Conservation (phyloP, 352 stramenopile genomes). For the Pythium rishiriense region DNA sequence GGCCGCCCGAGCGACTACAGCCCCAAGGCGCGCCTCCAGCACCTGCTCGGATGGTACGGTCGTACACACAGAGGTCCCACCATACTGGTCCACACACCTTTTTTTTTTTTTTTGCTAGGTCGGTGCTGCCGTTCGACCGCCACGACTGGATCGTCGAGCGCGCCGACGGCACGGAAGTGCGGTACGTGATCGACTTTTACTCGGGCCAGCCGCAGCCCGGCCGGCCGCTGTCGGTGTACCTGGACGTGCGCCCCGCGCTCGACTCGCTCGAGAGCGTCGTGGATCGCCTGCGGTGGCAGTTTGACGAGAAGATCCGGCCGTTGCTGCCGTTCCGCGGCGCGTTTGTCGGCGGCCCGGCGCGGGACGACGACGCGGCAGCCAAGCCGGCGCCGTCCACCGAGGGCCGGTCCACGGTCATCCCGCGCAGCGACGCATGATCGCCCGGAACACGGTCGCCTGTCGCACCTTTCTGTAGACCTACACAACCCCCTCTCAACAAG, state of each 20-base stretch:
- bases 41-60: conserved; percentile 69
- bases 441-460: not conserved
- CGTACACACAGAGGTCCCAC: too few relatives aligned
- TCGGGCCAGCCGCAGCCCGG: conserved; percentile 87
- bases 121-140: conserved; percentile 95
- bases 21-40: conserved; percentile 93
- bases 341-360: conserved; percentile 45
- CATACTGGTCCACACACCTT: too few relatives aligned
- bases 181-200: conserved; percentile 99
- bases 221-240: conserved; percentile 89
- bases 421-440: conserved; percentile 17
- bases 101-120: conserved; percentile 33
- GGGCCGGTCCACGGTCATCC: conserved; percentile 35
- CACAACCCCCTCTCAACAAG: not conserved
- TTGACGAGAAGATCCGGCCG: conserved; percentile 70
- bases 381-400: conserved; percentile 16
- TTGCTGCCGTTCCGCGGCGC: conserved; percentile 70
- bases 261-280: conserved; percentile 87
- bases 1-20: conserved; percentile 94
- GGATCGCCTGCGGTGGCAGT: conserved; percentile 80
- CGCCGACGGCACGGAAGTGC: conserved; percentile 85
- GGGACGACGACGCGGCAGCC: not conserved
- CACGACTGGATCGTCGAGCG: conserved; percentile 98
- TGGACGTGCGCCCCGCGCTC: conserved; percentile 96
- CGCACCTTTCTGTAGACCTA: not conserved